phyloP scores from a whole-genome alignment of 257 asterid genomes.

The Apocynum venetum region DNA sequence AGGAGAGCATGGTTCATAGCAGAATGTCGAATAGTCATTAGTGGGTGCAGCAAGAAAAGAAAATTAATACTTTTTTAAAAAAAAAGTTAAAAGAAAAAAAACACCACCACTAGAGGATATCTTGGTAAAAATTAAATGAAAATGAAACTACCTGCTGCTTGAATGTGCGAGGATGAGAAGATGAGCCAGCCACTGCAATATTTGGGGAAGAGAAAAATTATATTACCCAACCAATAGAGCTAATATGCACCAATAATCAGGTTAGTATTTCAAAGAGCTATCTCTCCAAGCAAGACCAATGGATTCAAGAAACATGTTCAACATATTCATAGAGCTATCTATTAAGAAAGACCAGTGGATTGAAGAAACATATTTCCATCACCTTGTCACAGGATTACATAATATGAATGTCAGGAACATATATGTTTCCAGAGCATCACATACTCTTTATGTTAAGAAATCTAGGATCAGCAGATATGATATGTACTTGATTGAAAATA shows the following conservation, averaged over 20 bases:
- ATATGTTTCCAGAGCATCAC: not conserved
- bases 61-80: not conserved
- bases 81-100: not conserved
- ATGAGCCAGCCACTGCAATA: constrained; percentile 76
- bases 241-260: not conserved
- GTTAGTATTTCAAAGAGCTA: not conserved
- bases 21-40: too few relatives aligned
- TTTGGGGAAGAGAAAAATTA: not conserved
- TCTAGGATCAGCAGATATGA: not conserved
- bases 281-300: too few relatives aligned
- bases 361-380: not conserved
- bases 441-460: not conserved
- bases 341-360: too few relatives aligned
- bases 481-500: too few relatives aligned
- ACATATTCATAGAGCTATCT: not conserved
- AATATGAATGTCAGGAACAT: not conserved
- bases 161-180: constrained; percentile 84
- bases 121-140: not conserved
- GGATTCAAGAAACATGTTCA: too few relatives aligned
- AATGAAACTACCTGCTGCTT: constrained; percentile 40
- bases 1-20: too few relatives aligned
- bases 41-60: too few relatives aligned
- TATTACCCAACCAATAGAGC: not conserved
- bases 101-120: not conserved
- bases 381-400: not conserved